Percentiles rank a stretch among this genome's conserved stretches.
These are phyloP conservation scores for Pichia sp. DNA, from an alignment of 1,139 yeast species.

Conservation along the genomic window DNA sequence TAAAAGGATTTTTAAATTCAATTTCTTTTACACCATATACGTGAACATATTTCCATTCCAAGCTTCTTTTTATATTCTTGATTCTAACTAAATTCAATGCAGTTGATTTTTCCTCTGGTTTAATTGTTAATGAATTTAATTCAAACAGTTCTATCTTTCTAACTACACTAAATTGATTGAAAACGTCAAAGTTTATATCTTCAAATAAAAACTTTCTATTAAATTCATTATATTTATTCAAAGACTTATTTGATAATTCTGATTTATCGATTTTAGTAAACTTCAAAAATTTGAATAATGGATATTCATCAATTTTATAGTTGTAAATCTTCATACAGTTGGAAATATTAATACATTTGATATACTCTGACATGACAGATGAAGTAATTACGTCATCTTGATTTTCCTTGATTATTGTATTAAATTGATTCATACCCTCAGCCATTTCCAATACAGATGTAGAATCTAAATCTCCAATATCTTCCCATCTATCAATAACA, in stretches of 20 bases:
- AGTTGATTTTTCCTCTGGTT: conserved; percentile 1
- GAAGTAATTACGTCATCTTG: not conserved
- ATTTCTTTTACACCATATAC: conserved; percentile 2
- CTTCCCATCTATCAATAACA: conserved; percentile 11
- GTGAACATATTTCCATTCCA: conserved; percentile 9
- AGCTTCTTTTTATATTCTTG: conserved; percentile 2
- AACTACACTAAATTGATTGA: not conserved
- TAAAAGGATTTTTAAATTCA: conserved; percentile 1
- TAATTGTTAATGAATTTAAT: not conserved
- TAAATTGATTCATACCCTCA: not conserved
- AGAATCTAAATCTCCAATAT: conserved; percentile 7
- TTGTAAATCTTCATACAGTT: conserved; percentile 10
- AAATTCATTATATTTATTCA: conserved; percentile 7
- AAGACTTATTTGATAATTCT: conserved; percentile 1
- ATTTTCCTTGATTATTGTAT: not conserved
- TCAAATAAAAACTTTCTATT: conserved; percentile 5
- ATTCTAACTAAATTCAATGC: conserved; percentile 8
- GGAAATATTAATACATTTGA: conserved; percentile 2
- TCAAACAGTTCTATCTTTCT: conserved; percentile 3
- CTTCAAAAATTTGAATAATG: conserved; percentile 1
- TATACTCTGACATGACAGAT: not conserved
- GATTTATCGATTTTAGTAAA: not conserved
- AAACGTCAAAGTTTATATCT: not conserved
- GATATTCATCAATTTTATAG: conserved; percentile 1
- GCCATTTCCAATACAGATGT: conserved; percentile 1